Base-by-base conservation (phyloP, 176 grass and related monocot species). In the Carex scoparia region DNA sequence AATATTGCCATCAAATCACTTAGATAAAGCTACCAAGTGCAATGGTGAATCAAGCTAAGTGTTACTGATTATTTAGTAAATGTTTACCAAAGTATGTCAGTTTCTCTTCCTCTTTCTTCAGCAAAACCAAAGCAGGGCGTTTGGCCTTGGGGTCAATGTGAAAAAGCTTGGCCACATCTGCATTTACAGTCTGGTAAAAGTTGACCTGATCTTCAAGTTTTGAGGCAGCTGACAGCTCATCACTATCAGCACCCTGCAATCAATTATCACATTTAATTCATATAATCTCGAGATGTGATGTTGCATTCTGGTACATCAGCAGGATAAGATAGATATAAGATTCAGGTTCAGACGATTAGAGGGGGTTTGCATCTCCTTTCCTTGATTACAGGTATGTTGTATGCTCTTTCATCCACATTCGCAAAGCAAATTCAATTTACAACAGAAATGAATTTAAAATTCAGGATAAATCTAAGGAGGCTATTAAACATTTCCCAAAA, bases 41-140 rank as follows among this genome's bases (percentile, higher is more conserved):
- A 32, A 46, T 12, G 32, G 48, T 32, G 61, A 83, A 28, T 64
- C 48, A 3, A 46, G 65, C 0, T 1, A 65, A 82, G 42, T 82
- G n/a, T n/a, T 28, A 55, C 40, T 69, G 13, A 56, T 81, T 58
- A 14, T 32, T 46, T 48, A 46, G 40, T 65, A 13, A 81, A 10
- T 51, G 40, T 54, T 76, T 93, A 98, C 96, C 96, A 81, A 89
- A 95, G 42, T 92, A 87, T 53, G 93, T 86, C 61, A 98, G 54
- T 82, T 94, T 98, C 67, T 98, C 96, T 80, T 88, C 93, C 70
- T 94, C 96, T 85, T 95, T 94, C 88, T 98, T 98, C 4, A 98
- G 61, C 55, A 98, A 74, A 64, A 98, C 88, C 33, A 98, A 1
- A n/a, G 87, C 87, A 3, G 93, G 93, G 56, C 80, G 90, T 46